These are phyloP conservation scores for Xylaria sp. DNA, from an alignment of 2,329 filamentous ascomycete species.

Conservation along the genomic window DNA sequence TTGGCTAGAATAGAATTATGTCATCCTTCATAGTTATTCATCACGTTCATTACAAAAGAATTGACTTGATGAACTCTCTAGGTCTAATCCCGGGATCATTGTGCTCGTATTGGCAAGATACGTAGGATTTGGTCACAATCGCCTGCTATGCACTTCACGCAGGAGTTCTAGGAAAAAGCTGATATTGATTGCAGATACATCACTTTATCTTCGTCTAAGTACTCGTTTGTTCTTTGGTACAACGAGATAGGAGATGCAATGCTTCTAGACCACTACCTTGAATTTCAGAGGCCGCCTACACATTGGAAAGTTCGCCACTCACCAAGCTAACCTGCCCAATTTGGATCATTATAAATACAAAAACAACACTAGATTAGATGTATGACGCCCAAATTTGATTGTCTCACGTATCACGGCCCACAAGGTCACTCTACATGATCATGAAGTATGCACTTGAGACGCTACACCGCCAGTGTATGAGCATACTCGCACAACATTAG, in stretches of 20 bases:
- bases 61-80: not conserved
- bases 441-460: slow-evolving; percentile 24
- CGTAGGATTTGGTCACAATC: not conserved
- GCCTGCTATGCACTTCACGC: not conserved
- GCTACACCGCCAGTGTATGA: slow-evolving; percentile 9
- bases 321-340: not conserved
- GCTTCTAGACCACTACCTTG: not conserved
- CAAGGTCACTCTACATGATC: not conserved
- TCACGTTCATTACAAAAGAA: not conserved
- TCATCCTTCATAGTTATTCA: too few relatives aligned
- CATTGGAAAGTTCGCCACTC: not conserved
- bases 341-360: not conserved
- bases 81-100: not conserved
- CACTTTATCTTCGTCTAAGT: not conserved
- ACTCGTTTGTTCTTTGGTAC: not conserved
- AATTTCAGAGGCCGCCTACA: not conserved
- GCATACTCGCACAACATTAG: slow-evolving; percentile 20
- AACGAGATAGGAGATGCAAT: too few relatives aligned
- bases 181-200: not conserved
- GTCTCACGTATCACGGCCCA: not conserved
- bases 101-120: not conserved
- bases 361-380: not conserved
- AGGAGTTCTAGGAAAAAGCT: too few relatives aligned
- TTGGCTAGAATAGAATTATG: too few relatives aligned
- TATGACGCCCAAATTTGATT: not conserved